These are phyloP conservation scores for Akebia trifoliata DNA, from an alignment of 164 flowering plant genomes.

Conservation along the genomic window DNA sequence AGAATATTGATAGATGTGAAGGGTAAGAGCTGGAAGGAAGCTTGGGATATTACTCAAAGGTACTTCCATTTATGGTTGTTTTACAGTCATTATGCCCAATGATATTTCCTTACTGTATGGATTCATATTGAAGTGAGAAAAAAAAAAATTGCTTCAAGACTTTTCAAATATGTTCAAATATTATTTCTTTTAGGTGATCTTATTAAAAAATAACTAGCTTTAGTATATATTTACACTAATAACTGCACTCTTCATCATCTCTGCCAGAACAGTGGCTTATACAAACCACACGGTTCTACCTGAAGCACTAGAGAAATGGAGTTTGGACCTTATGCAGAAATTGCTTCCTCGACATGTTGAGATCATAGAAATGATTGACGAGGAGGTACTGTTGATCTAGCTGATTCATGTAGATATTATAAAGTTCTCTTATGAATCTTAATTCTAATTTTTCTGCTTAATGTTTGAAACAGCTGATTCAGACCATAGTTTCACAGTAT, in stretches of 20 bases:
- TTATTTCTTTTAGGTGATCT: neutral
- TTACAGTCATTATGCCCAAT: neutral
- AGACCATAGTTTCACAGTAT: constrained; percentile 59
- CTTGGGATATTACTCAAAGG: constrained; percentile 91
- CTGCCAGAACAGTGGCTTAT: constrained; percentile 83
- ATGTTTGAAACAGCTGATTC: constrained; percentile 48
- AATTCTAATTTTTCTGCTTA: constrained; percentile 6
- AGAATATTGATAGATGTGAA: constrained; percentile 82
- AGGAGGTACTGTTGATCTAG: constrained; percentile 50
- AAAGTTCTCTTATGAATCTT: neutral
- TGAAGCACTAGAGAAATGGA: constrained; percentile 97
- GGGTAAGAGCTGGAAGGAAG: constrained; percentile 74
- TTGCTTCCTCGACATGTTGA: constrained; percentile 93
- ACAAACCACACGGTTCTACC: constrained; percentile 98
- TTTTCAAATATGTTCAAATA: neutral
- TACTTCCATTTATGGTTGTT: constrained; percentile 13
- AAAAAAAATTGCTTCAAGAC: neutral
- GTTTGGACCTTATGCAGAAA: constrained; percentile 83
- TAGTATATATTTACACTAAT: neutral
- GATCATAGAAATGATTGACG: constrained; percentile 85
- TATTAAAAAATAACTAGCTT: neutral
- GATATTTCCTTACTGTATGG: neutral
- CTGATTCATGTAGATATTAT: neutral
- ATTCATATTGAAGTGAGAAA: neutral
- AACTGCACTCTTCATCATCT: constrained; percentile 3